Percentiles rank a stretch among this genome's conserved stretches.
Evolutionary conservation across 2,329 filamentous ascomycete species (phyloP).

Genomic region (Parafenestella ontariensis): DNA sequence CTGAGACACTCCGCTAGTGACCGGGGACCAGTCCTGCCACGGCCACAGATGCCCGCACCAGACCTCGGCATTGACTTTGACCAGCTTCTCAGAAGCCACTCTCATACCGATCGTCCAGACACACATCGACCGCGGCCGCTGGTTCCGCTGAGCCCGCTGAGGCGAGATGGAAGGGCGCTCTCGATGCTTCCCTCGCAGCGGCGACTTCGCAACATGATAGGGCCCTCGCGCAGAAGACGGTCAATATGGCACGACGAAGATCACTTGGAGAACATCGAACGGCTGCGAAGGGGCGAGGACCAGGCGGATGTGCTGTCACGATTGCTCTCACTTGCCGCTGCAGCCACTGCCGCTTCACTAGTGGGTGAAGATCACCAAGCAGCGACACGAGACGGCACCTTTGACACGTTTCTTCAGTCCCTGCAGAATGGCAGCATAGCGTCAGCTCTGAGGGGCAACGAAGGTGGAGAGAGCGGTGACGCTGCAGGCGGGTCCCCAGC

Average conservation of each 20-base stretch:
- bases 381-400: constrained; percentile 65
- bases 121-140: constrained; percentile 26
- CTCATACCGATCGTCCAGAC: constrained; percentile 24
- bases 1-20: constrained; percentile 34
- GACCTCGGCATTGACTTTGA: constrained; percentile 50
- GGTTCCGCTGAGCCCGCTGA: constrained; percentile 24
- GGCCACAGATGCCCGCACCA: constrained; percentile 36
- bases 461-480: constrained; percentile 49
- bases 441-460: constrained; percentile 59
- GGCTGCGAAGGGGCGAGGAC: constrained; percentile 62
- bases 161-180: constrained; percentile 43
- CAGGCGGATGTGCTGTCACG: constrained; percentile 68
- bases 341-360: constrained; percentile 69
- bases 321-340: constrained; percentile 67
- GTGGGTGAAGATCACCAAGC: constrained; percentile 66
- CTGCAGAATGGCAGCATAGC: constrained; percentile 66
- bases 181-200: constrained; percentile 47
- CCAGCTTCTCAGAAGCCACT: constrained; percentile 31
- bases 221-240: constrained; percentile 58
- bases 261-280: constrained; percentile 35
- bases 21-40: constrained; percentile 42
- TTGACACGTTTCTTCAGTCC: constrained; percentile 69
- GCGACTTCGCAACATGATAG: constrained; percentile 52
- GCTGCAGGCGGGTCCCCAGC: constrained; percentile 53
- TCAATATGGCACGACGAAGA: constrained; percentile 51